Base-by-base conservation (phyloP, 2,329 filamentous ascomycete species). In the Xylariaceae sp. region DNA sequence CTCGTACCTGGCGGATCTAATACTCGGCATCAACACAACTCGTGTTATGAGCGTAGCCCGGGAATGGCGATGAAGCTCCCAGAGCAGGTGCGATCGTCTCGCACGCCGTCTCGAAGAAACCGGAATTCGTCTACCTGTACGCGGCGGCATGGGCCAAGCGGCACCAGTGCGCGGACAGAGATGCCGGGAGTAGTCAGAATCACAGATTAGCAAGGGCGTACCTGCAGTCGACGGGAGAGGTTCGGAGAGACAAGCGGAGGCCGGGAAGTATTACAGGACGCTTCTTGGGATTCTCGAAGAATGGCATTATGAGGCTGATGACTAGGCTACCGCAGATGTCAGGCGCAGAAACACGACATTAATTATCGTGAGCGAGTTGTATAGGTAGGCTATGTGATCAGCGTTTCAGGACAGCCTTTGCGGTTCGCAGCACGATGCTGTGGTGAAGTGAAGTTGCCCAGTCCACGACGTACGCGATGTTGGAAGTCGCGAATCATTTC, bases 231-330 rank as follows among this genome's bases (percentile, higher is more conserved):
- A 47, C 50, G 1, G 39, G 33, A 3, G 46, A 51, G 14, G 39
- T 44, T 4, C 50, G 51, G 40, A 27, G 27, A 10, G 33, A 42
- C 11, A 38, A 46, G 12, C 51, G 49, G 49, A 36, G 37, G n/a
- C 35, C 1, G 49, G 46, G 5, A 49, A 50, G 38, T 51, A 53
- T 16, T 53, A 51, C 32, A 47, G 48, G 27, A 49, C 51, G 35
- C 48, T 47, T 3, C n/a, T 51, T 12, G 40, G 37, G 15, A 38
- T 47, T 14, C 45, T 53, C 23, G 46, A 49, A 34, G 19, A 26
- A 8, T 53, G 50, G 50, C 43, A 49, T 23, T 40, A 29, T 15
- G 49, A 53, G 29, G 49, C 46, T 5, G 42, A 43, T 19, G 43
- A 53, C 29, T 21, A 43, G 12, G 29, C 35, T 22, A 40, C 43